phyloP scores from a whole-genome alignment of 805 yeast genomes.

The Jamesozyma gamospora region DNA sequence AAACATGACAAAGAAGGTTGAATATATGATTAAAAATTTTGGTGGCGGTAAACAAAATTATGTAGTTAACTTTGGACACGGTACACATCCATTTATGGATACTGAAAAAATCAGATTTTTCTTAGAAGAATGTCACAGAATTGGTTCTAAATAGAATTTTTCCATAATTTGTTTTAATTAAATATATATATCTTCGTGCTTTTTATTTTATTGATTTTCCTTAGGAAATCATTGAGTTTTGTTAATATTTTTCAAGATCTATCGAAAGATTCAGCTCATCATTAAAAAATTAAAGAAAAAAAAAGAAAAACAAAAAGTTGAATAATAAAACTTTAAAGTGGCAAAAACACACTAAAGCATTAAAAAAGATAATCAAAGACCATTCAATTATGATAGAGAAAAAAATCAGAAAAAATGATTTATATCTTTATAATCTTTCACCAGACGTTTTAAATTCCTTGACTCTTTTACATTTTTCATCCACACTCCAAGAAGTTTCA shows the following conservation, averaged over 20 bases:
- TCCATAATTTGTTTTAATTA: too few relatives aligned
- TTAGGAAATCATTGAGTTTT: too few relatives aligned
- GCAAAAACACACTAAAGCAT: too few relatives aligned
- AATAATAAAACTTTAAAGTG: too few relatives aligned
- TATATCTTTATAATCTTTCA: constrained; percentile 42
- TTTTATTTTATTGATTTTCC: too few relatives aligned
- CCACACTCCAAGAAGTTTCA: constrained; percentile 33
- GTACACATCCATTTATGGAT: constrained; percentile 96
- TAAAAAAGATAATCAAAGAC: too few relatives aligned
- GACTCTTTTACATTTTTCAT: constrained; percentile 46
- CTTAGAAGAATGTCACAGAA: constrained; percentile 75
- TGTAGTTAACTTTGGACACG: constrained; percentile 94
- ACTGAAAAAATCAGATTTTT: constrained; percentile 83
- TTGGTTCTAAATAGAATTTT: constrained; percentile 35
- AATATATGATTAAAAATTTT: constrained; percentile 79
- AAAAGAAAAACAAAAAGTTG: too few relatives aligned
- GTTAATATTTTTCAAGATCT: too few relatives aligned
- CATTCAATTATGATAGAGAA: background rate
- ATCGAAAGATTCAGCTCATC: too few relatives aligned
- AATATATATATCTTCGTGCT: too few relatives aligned
- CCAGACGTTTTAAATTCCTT: constrained; percentile 35
- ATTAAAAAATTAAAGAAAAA: too few relatives aligned
- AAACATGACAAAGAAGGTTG: constrained; percentile 67
- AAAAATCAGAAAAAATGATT: constrained; percentile 27
- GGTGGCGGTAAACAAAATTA: constrained; percentile 91